A percentile compares a stretch with the other conserved stretches of the same genome.
Conservation (phyloP, 495 filamentous ascomycete genomes). For the Penicillium diatomitis region DNA sequence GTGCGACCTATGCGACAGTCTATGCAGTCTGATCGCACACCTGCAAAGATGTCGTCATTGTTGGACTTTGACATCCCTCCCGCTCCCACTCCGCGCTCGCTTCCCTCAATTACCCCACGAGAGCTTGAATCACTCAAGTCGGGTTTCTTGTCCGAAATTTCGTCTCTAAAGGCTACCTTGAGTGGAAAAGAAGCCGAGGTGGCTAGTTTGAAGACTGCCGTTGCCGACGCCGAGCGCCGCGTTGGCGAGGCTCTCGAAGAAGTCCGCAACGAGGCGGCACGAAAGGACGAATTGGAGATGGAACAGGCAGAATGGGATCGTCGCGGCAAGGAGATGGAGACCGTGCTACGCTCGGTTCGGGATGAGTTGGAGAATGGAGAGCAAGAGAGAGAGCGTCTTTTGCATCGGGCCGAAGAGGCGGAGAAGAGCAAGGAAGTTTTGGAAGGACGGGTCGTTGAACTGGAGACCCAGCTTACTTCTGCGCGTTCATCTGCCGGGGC, state of each 20-base stretch:
- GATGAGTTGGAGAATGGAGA: slow-evolving; percentile 72
- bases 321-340: slow-evolving; percentile 76
- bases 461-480: slow-evolving; percentile 63
- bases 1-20: slow-evolving; percentile 24
- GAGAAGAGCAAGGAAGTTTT: slow-evolving; percentile 61
- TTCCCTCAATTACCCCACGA: slow-evolving; percentile 82
- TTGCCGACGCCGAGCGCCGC: slow-evolving; percentile 82
- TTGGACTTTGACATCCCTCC: slow-evolving; percentile 92
- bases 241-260: slow-evolving; percentile 77
- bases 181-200: slow-evolving; percentile 89
- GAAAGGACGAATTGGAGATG: slow-evolving; percentile 59
- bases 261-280: slow-evolving; percentile 60
- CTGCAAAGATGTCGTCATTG: slow-evolving; percentile 41
- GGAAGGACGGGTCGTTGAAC: slow-evolving; percentile 46
- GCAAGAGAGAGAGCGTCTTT: slow-evolving; percentile 64
- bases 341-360: slow-evolving; percentile 64
- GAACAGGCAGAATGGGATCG: slow-evolving; percentile 79
- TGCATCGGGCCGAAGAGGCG: slow-evolving; percentile 59
- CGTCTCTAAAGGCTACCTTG: slow-evolving; percentile 77
- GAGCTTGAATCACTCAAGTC: slow-evolving; percentile 92
- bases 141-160: slow-evolving; percentile 78
- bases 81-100: slow-evolving; percentile 78
- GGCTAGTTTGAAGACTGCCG: slow-evolving; percentile 69
- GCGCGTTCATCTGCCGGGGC: slow-evolving; percentile 41
- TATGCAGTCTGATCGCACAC: slow-evolving; percentile 28